Percentiles rank a stretch among this genome's conserved stretches.
These are phyloP conservation scores for Kazachstania kunashirensis DNA, from an alignment of 805 yeast genomes.

Conservation along the genomic window DNA sequence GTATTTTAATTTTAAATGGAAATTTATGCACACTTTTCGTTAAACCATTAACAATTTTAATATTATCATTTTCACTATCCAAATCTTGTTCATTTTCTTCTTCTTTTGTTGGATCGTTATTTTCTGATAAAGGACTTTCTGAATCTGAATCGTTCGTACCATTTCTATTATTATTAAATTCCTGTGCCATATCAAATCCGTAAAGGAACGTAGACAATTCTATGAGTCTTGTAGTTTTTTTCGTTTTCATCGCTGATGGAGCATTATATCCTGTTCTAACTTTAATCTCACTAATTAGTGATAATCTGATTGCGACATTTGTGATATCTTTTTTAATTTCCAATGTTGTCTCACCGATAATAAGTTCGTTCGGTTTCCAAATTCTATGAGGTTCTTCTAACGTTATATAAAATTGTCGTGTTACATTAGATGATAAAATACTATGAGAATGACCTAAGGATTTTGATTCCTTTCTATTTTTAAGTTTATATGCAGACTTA, in stretches of 20 bases:
- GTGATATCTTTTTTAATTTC: conserved; percentile 46
- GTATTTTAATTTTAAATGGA: conserved; percentile 78
- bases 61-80: not conserved
- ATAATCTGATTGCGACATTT: conserved; percentile 40
- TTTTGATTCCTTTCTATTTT: not conserved
- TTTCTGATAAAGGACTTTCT: too few relatives aligned
- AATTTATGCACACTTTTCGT: conserved; percentile 79
- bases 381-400: conserved; percentile 66
- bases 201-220: conserved; percentile 50
- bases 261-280: conserved; percentile 38
- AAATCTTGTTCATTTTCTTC: not conserved
- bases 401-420: conserved; percentile 34
- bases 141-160: too few relatives aligned
- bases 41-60: conserved; percentile 34
- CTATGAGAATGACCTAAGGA: not conserved
- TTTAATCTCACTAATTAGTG: conserved; percentile 48
- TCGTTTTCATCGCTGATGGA: conserved; percentile 41
- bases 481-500: not conserved
- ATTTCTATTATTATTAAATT: too few relatives aligned
- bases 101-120: too few relatives aligned
- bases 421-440: conserved; percentile 1
- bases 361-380: conserved; percentile 73
- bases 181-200: conserved; percentile 31
- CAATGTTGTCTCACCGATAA: conserved; percentile 53
- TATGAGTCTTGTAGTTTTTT: conserved; percentile 43